Percentiles rank a stretch among this genome's conserved stretches.
These are phyloP conservation scores for Actinidia polygama DNA, from an alignment of 179 eudicot genomes.

Conservation along the genomic window DNA sequence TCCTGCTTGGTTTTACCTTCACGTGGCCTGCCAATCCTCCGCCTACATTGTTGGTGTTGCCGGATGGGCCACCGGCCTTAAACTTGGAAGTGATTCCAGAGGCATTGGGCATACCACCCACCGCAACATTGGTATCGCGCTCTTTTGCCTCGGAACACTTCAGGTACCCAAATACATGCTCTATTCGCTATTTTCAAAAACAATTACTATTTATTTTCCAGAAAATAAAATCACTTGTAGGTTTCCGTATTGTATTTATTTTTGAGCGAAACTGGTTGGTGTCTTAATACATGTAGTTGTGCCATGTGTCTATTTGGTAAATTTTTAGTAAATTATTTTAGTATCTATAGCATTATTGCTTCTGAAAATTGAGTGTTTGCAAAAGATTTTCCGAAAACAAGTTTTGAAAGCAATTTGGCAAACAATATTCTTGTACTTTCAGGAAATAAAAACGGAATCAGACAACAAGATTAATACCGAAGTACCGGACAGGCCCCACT, in stretches of 20 bases:
- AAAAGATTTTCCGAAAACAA: no score
- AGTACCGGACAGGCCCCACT: no score
- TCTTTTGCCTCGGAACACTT: constrained; percentile 61
- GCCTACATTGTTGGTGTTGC: constrained; percentile 61
- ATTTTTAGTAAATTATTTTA: no score
- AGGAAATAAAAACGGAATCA: no score
- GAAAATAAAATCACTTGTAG: background rate
- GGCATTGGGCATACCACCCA: constrained; percentile 44
- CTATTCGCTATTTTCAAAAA: background rate
- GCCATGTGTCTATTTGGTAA: no score
- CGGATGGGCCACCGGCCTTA: constrained; percentile 69
- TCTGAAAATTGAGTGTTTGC: no score
- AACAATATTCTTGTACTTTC: no score
- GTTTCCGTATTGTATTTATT: background rate
- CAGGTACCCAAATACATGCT: constrained; percentile 45
- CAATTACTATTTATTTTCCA: background rate
- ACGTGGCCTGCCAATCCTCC: constrained; percentile 59
- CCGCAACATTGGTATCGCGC: constrained; percentile 57
- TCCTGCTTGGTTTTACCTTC: constrained; percentile 84
- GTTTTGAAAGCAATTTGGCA: no score
- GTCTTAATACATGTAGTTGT: no score
- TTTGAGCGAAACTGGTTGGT: no score
- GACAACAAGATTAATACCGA: no score
- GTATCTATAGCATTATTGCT: no score
- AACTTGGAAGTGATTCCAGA: constrained; percentile 45